Percentiles rank a stretch among this genome's conserved stretches.
Conservation (phyloP, 2,329 filamentous ascomycete species). For the Penicillium sp. region DNA sequence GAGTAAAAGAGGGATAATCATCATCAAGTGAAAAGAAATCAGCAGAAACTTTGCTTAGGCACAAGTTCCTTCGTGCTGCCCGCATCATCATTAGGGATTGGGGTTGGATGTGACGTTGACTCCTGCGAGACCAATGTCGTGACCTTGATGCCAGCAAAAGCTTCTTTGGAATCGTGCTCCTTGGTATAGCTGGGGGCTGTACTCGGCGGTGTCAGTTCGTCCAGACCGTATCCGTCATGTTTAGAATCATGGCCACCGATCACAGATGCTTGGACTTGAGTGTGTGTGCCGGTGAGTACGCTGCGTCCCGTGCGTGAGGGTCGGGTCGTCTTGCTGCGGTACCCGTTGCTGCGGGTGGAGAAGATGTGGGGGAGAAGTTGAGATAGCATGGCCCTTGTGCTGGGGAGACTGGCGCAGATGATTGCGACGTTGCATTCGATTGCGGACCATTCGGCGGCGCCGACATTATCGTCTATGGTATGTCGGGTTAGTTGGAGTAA, state of each 20-base stretch:
- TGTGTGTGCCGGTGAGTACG: conserved; percentile 18
- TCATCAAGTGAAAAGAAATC: neutral
- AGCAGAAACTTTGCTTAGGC: conserved; percentile 17
- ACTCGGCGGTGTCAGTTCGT: conserved; percentile 15
- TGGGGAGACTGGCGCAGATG: conserved; percentile 46
- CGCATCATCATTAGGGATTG: conserved; percentile 17
- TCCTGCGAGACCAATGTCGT: conserved; percentile 34
- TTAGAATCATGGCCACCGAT: conserved; percentile 16
- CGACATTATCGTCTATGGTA: conserved; percentile 35
- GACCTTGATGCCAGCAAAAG: conserved; percentile 30
- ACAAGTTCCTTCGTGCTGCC: conserved; percentile 32
- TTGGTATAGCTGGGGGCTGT: conserved; percentile 6
- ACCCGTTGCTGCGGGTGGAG: conserved; percentile 30
- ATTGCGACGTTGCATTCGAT: conserved; percentile 49
- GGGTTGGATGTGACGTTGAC: conserved; percentile 10
- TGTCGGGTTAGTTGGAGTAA: neutral
- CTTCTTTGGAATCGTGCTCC: conserved; percentile 2
- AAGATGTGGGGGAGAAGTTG: conserved; percentile 33
- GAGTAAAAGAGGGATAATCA: neutral
- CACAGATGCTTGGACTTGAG: conserved; percentile 27
- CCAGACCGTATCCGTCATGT: conserved; percentile 17
- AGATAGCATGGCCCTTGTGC: conserved; percentile 32
- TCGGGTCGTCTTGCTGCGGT: conserved; percentile 25
- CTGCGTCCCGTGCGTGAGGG: conserved; percentile 21
- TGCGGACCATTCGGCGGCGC: conserved; percentile 49